These are phyloP conservation scores for Phalaenopsis hybrid DNA, from an alignment of 116 monocot genomes.

Conservation along the genomic window DNA sequence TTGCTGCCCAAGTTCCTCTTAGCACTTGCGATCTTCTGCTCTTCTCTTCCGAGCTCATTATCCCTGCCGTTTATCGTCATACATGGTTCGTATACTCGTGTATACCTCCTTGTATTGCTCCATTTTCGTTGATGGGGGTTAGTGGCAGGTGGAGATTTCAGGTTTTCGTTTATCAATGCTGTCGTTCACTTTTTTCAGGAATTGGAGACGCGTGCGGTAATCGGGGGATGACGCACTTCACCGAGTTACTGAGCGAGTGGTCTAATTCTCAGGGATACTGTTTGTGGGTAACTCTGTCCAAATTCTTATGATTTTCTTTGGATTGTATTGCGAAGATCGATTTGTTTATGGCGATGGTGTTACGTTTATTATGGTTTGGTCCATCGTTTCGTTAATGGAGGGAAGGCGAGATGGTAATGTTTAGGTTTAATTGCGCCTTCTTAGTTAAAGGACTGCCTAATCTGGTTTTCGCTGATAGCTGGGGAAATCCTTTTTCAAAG, in stretches of 20 bases:
- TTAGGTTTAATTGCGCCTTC: background rate
- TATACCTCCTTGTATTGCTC: background rate
- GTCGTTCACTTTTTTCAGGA: conserved; percentile 26
- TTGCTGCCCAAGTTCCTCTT: background rate
- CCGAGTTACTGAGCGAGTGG: conserved; percentile 56
- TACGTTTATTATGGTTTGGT: background rate
- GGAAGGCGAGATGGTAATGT: background rate
- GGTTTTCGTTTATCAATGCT: background rate
- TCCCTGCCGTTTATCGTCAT: conserved; percentile 74
- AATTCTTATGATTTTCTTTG: background rate
- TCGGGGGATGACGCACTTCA: conserved; percentile 59
- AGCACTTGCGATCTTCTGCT: conserved; percentile 12
- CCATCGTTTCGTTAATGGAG: background rate
- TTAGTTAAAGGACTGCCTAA: background rate
- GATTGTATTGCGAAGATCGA: background rate
- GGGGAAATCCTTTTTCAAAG: background rate
- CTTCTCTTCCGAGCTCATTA: conserved; percentile 17
- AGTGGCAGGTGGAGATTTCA: background rate
- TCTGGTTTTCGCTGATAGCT: background rate
- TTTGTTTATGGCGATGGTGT: background rate
- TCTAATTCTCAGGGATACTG: conserved; percentile 69
- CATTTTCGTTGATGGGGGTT: background rate
- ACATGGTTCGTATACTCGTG: conserved; percentile 39
- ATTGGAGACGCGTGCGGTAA: conserved; percentile 81
- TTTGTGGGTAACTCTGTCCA: conserved; percentile 38